A percentile compares a stretch with the other conserved stretches of the same genome.
Evolutionary conservation across 805 yeast genomes (phyloP).

Genomic region (Maudiozyma turicensis): DNA sequence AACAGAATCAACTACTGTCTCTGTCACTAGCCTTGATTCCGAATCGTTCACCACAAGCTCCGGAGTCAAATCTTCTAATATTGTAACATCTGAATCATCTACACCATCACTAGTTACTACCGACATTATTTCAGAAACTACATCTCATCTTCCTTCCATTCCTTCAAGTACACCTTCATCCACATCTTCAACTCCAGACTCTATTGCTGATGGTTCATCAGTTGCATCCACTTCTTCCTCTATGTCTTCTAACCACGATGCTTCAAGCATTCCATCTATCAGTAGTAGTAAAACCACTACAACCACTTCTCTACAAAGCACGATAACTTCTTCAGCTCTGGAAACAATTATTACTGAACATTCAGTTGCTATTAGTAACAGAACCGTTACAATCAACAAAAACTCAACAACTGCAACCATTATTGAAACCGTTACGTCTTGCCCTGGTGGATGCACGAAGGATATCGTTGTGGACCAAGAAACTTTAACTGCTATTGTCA

Average conservation of each 20-base stretch:
- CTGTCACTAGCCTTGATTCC: not conserved
- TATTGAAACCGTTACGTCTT: not conserved
- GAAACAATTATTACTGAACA: not conserved
- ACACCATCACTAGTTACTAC: too few relatives aligned
- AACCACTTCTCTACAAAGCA: too few relatives aligned
- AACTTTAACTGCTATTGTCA: not conserved
- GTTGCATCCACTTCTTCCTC: not conserved
- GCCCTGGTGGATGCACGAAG: not conserved
- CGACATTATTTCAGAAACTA: too few relatives aligned
- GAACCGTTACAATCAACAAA: not conserved
- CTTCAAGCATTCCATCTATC: not conserved
- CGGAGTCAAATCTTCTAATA: too few relatives aligned
- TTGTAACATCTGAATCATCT: too few relatives aligned
- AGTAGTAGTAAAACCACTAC: not conserved
- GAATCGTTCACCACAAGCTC: too few relatives aligned
- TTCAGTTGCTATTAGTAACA: not conserved
- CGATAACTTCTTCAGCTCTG: too few relatives aligned
- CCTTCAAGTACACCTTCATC: too few relatives aligned
- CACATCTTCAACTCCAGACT: too few relatives aligned
- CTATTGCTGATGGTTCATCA: too few relatives aligned
- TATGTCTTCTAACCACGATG: not conserved
- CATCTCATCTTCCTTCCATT: too few relatives aligned
- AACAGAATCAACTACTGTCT: not conserved
- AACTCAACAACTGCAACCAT: not conserved
- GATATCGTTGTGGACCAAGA: not conserved